Conservation (phyloP, 164 flowering plant genomes). For the Dillenia turbinata region DNA sequence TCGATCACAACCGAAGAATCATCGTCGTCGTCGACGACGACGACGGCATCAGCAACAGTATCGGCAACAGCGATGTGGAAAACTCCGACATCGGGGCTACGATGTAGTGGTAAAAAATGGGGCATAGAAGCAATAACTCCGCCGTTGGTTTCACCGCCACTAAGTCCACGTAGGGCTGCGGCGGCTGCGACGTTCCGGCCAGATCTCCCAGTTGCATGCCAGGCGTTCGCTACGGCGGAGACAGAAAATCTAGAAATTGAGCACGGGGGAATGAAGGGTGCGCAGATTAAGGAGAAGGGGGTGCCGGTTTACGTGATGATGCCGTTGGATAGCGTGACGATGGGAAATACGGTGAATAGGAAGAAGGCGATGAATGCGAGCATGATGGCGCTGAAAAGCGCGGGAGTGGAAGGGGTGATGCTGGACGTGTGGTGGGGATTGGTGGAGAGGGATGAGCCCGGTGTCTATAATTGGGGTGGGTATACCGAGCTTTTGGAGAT, state of each 20-base stretch:
- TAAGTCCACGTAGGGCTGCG: constrained; percentile 32
- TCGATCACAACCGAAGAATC: constrained; percentile 19
- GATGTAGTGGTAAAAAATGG: constrained; percentile 28
- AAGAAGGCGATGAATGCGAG: constrained; percentile 88
- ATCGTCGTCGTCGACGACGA: neutral
- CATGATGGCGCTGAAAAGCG: constrained; percentile 80
- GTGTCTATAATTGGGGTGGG: constrained; percentile 86
- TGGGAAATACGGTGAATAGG: constrained; percentile 58
- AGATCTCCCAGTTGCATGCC: constrained; percentile 70
- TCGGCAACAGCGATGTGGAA: constrained; percentile 44
- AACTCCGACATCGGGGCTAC: constrained; percentile 29
- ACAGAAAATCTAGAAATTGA: neutral
- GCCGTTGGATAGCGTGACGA: constrained; percentile 92
- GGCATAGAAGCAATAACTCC: constrained; percentile 42
- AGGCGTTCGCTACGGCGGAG: constrained; percentile 38
- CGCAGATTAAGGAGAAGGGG: constrained; percentile 38
- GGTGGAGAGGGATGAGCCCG: constrained; percentile 82
- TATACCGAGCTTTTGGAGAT: constrained; percentile 77
- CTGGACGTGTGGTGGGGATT: constrained; percentile 99
- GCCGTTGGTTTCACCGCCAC: constrained; percentile 29
- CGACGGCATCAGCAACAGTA: constrained; percentile 11
- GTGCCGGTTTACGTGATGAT: constrained; percentile 96
- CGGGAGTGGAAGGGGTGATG: constrained; percentile 96
- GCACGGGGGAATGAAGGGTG: constrained; percentile 11
- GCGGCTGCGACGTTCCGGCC: constrained; percentile 51